These are phyloP conservation scores for Brassica juncea DNA, from an alignment of 345 rosid species.

Conservation along the genomic window DNA sequence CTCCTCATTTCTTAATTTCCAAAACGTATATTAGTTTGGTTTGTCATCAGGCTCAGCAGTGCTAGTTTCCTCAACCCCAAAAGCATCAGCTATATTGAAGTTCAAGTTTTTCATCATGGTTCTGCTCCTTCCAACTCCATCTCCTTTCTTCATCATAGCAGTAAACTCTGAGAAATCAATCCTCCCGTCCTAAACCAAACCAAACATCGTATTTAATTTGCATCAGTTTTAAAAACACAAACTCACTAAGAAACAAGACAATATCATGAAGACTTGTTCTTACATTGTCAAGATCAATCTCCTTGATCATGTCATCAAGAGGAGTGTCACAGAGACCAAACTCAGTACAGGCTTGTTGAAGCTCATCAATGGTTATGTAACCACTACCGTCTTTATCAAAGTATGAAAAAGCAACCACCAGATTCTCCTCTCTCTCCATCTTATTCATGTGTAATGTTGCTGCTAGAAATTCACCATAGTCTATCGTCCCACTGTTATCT, in stretches of 20 bases:
- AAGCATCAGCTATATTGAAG: slow-evolving; percentile 72
- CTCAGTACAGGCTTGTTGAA: slow-evolving; percentile 91
- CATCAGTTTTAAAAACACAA: neutral
- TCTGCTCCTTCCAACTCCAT: slow-evolving; percentile 65
- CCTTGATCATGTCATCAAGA: slow-evolving; percentile 80
- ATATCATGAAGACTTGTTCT: slow-evolving; percentile 35
- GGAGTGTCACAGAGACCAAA: slow-evolving; percentile 83
- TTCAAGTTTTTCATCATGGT: slow-evolving; percentile 79
- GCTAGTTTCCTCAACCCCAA: slow-evolving; percentile 42
- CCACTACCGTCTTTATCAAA: neutral
- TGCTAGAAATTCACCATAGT: slow-evolving; percentile 91
- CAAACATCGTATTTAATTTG: neutral
- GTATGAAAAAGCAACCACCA: neutral
- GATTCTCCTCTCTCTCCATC: slow-evolving; percentile 29
- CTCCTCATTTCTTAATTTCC: slow-evolving; percentile 19
- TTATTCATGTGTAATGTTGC: slow-evolving; percentile 91
- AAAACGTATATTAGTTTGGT: slow-evolving; percentile 7
- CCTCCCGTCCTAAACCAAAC: slow-evolving; percentile 65
- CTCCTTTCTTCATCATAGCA: slow-evolving; percentile 85
- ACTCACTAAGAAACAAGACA: slow-evolving; percentile 19
- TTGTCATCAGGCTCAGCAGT: slow-evolving; percentile 7
- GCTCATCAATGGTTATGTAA: slow-evolving; percentile 68
- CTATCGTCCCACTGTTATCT: slow-evolving; percentile 86
- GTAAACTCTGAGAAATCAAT: slow-evolving; percentile 86
- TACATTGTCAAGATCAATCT: slow-evolving; percentile 91